phyloP scores from a whole-genome alignment of 805 yeast species.

The Kuraishia ogatae region DNA sequence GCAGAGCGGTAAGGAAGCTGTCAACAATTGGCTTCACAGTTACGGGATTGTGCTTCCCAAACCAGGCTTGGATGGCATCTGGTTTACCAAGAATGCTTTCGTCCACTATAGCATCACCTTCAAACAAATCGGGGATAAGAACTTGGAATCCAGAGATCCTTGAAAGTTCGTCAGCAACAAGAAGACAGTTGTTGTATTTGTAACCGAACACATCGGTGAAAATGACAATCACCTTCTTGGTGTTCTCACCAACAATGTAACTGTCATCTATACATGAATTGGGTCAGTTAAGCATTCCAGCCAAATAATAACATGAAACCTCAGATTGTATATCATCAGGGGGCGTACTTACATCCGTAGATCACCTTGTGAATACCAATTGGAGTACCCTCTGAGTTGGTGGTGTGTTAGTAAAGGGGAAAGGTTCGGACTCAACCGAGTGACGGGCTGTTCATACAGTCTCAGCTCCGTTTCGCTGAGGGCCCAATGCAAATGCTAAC shows the following conservation, averaged over 20 bases:
- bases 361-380: neutral
- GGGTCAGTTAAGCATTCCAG: neutral
- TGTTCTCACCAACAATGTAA: neutral
- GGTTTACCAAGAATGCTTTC: slow-evolving; percentile 26
- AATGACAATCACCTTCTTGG: slow-evolving; percentile 46
- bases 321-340: neutral
- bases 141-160: slow-evolving; percentile 48
- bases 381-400: neutral
- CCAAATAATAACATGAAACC: neutral
- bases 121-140: slow-evolving; percentile 67
- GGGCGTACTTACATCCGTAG: neutral
- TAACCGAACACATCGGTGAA: slow-evolving; percentile 67
- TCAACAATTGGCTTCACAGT: neutral
- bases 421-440: neutral
- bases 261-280: neutral
- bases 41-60: neutral
- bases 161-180: slow-evolving; percentile 66
- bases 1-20: neutral
- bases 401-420: neutral
- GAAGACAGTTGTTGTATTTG: slow-evolving; percentile 42
- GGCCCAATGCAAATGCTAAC: neutral
- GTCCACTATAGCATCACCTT: slow-evolving; percentile 18
- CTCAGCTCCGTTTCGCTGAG: too few species aligned
- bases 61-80: slow-evolving; percentile 25
- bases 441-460: too few species aligned